Base-by-base conservation (phyloP, 768 basidiomycete genomes). In the Omphalotus guepiniiformis region DNA sequence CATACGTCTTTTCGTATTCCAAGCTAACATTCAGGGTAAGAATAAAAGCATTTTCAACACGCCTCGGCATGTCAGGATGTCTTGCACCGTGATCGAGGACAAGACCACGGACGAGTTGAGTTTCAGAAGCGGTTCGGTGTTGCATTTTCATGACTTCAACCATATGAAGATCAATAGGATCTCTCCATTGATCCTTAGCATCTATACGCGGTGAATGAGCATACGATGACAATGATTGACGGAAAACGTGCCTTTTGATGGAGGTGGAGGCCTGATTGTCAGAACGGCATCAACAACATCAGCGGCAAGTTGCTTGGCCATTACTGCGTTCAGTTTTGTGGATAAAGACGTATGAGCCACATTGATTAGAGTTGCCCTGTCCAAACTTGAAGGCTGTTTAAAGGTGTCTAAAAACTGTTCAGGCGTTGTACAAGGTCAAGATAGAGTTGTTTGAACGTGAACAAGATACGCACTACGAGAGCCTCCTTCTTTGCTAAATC, bases 141-240 rank as follows among this genome's bases (percentile, higher is more conserved):
- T 96, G 95, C 96, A 99, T 99, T 74, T 98, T 98, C 96, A 98
- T 98, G 53, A 98, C 85, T 70, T 99, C 96, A 42, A 99, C 74
- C 96, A 99, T 99, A 70, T 98, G 95, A 48, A 99, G 75, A 72
- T 99, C 96, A 61, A 98, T 94, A 41, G 94, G 93, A 56, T 93
- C 85, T 44, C 77, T 78, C 75, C 80, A 87, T 55, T 83, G 80
- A 60, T 86, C 83, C 52, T 72, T 69, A 16, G 77, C 65, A 52
- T 79, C 82, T 86, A 54, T 43, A 47, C 47, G 53, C 54, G 52
- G 56, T 12, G 0, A 39, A 1, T 15, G 9, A 25, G 22, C n/a
- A 3, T 23, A 27, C 8, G 34, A 19, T 7, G 39, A 27, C 4
- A 22, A 28, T 11, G 7, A 30, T 18, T 15, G 25, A 6, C 21